phyloP scores from a whole-genome alignment of 192 early-diverging fungal genomes.

The Radiomyces spectabilis region DNA sequence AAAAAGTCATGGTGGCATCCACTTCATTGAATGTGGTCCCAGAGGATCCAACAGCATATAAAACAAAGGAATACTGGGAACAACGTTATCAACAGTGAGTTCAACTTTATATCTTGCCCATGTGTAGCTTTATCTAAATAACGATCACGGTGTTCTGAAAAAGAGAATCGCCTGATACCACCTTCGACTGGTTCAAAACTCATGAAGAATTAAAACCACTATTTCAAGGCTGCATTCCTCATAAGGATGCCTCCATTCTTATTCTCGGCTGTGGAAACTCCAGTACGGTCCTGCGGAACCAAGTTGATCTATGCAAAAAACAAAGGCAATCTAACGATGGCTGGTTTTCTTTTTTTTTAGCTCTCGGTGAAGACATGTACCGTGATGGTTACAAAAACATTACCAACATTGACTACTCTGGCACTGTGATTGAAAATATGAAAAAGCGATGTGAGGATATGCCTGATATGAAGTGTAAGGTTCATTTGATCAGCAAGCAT shows the following conservation, averaged over 20 bases:
- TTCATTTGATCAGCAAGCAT: background rate
- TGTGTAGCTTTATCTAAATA: background rate
- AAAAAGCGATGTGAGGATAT: slow-evolving; percentile 34
- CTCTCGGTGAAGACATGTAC: slow-evolving; percentile 73
- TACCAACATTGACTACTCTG: slow-evolving; percentile 76
- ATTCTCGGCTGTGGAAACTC: slow-evolving; percentile 89
- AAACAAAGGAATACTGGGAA: slow-evolving; percentile 75
- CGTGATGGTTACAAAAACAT: slow-evolving; percentile 65
- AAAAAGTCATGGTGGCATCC: slow-evolving; percentile 24
- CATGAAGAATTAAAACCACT: slow-evolving; percentile 64
- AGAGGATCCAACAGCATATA: slow-evolving; percentile 62
- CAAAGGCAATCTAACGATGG: background rate
- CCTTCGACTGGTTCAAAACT: slow-evolving; percentile 90
- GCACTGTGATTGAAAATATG: slow-evolving; percentile 76
- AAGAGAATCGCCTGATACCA: slow-evolving; percentile 36
- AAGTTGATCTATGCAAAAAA: background rate
- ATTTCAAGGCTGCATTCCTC: slow-evolving; percentile 41
- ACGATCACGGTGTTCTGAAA: background rate
- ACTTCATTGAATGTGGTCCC: slow-evolving; percentile 41
- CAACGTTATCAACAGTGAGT: slow-evolving; percentile 47
- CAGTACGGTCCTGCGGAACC: slow-evolving; percentile 20
- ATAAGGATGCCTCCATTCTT: slow-evolving; percentile 55
- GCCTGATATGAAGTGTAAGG: slow-evolving; percentile 50
- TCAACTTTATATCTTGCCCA: background rate
- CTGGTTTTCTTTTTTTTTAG: slow-evolving; percentile 18